Evolutionary conservation across 1,139 yeast genomes (phyloP), one percentile per base, ranked within the genome.

Genomic region (Nakaseomyces glabratus): DNA sequence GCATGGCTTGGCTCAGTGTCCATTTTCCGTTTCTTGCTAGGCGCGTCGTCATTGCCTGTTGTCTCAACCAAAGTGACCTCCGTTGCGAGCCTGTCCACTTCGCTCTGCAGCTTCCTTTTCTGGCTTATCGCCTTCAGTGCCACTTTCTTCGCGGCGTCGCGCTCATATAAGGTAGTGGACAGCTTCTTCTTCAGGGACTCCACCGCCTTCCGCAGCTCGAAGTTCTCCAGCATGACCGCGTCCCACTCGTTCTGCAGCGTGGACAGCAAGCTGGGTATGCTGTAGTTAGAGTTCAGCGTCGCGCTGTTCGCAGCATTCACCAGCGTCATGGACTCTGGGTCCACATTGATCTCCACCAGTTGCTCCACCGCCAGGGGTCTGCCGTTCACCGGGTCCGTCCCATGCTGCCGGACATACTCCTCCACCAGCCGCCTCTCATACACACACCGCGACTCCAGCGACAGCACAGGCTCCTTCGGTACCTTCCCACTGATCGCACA

Each of bases 181-280:
- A 88, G 60, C 49, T 85, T 93, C 48, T 80, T 74, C 42, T 81
- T 69, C 2, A 90, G 69, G 22, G 65, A 63, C 34, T 68, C 71
- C 33, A 88, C 64, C 47, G 80, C 88, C 52, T 82, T 82, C 43
- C 93, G 67, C 41, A 88, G 61, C 20, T 78, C 70, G 51, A 82
- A 86, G 30, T 81, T 68, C 52, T 90, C 97, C 37, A 88, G 62
- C 23, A 93, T 85, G 40, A 82, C 58, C 0, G 95, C 73, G 52
- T 90, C 96, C 88, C 94, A 88, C 54, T 88, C 95, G 40, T 76
- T 75, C 55, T 86, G 96, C 44, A 88, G 73, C 1, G 80, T 65
- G 1, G 84, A 65, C 33, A 88, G 63, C 44, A 88, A 58, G 7
- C 82, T 66, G 0, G 98, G 98, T 22, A 88, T 82, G 3, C 94